A percentile compares a stretch with the other conserved stretches of the same genome.
phyloP scores from a whole-genome alignment of 1,284 basidiomycete species.

The Bondarzewia mesenterica region DNA sequence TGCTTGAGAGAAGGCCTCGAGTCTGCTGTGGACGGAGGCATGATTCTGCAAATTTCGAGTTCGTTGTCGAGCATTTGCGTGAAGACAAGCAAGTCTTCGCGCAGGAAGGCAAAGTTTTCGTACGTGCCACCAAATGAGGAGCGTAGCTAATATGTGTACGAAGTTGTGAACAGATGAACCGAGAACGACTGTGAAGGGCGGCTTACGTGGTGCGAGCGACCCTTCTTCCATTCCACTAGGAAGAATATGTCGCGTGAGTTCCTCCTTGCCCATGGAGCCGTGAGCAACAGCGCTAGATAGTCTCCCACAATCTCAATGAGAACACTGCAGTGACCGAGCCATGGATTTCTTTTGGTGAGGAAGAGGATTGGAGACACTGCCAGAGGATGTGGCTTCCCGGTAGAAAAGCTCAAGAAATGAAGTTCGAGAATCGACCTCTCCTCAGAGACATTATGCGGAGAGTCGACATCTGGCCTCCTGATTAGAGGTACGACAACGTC shows the following conservation, averaged over 20 bases:
- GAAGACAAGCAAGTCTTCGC: slow-evolving; percentile 30
- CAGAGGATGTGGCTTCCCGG: slow-evolving; percentile 32
- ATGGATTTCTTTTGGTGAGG: slow-evolving; percentile 17
- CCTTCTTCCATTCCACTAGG: slow-evolving; percentile 35
- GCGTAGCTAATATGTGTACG: slow-evolving; percentile 1
- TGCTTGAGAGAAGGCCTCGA: slow-evolving; percentile 4
- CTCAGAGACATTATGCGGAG: too few relatives aligned
- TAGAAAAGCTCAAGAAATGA: slow-evolving; percentile 32
- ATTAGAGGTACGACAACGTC: too few relatives aligned
- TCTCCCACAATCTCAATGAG: slow-evolving; percentile 43
- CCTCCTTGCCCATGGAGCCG: slow-evolving; percentile 15
- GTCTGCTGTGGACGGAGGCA: slow-evolving; percentile 8
- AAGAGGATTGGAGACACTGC: slow-evolving; percentile 29
- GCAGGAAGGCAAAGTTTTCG: slow-evolving; percentile 32
- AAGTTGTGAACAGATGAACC: slow-evolving; percentile 18
- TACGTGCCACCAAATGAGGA: slow-evolving; percentile 21
- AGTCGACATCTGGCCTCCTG: too few relatives aligned
- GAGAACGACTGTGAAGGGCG: slow-evolving; percentile 3
- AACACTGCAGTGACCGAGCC: slow-evolving; percentile 21
- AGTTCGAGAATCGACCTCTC: slow-evolving; percentile 18
- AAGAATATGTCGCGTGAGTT: slow-evolving; percentile 27
- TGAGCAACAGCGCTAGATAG: slow-evolving; percentile 35
- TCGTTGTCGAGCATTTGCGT: slow-evolving; percentile 27
- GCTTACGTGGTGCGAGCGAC: slow-evolving; percentile 26
- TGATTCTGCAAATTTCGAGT: slow-evolving; percentile 33